These are phyloP conservation scores for Betula pendula DNA, from an alignment of 306 rosid species.

Conservation along the genomic window DNA sequence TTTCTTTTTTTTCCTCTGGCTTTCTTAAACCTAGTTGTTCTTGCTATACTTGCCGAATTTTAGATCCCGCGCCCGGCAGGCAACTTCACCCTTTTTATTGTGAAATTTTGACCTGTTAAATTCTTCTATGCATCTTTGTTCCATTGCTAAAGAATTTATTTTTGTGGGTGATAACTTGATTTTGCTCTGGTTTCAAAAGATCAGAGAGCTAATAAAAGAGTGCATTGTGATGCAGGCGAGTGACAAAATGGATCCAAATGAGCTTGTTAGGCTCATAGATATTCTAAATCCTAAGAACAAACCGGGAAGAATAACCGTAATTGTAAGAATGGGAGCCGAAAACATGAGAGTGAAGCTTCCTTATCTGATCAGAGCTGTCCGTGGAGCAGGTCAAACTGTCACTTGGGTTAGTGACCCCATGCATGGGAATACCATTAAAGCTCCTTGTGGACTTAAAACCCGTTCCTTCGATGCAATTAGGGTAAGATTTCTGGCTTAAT, in stretches of 20 bases:
- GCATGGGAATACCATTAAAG: slow-evolving; percentile 49
- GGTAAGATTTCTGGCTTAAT: slow-evolving; percentile 26
- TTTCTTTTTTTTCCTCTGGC: neutral
- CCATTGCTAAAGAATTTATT: neutral
- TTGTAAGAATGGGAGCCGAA: slow-evolving; percentile 50
- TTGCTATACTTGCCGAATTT: neutral
- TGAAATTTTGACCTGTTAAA: neutral
- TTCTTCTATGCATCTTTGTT: neutral
- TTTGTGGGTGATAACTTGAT: neutral
- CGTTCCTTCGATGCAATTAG: slow-evolving; percentile 44
- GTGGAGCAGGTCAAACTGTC: slow-evolving; percentile 39
- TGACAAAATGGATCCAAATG: slow-evolving; percentile 48
- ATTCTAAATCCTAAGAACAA: slow-evolving; percentile 43
- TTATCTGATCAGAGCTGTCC: slow-evolving; percentile 43
- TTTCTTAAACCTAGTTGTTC: neutral
- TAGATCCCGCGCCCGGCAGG: neutral
- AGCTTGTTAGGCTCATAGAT: slow-evolving; percentile 40
- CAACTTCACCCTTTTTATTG: neutral
- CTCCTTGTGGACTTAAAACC: slow-evolving; percentile 48
- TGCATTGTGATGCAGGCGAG: slow-evolving; percentile 39
- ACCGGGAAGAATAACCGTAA: slow-evolving; percentile 39
- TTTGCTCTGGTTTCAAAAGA: neutral
- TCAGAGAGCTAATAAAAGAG: neutral
- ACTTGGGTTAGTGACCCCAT: slow-evolving; percentile 52
- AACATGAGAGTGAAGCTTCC: slow-evolving; percentile 48